phyloP scores from a whole-genome alignment of 306 rosid genomes.

The Malus domestica region ASM211411v1 NC_041790.1:9993501-9994000 shows the following conservation, averaged over 20 bases:
- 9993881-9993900: neutral
- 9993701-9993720: neutral
- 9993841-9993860: neutral
- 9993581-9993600: neutral
- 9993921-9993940: neutral
- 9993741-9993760: neutral
- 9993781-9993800: neutral
- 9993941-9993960: neutral
- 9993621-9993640: neutral
- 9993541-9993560: neutral
- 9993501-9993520: too few relatives aligned
- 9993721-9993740: neutral
- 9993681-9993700: neutral
- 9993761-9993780: neutral
- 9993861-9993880: neutral
- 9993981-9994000: neutral
- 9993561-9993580: neutral
- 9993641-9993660: slow-evolving; percentile 9
- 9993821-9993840: neutral
- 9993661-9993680: neutral
- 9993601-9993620: neutral
- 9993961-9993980: neutral
- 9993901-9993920: neutral
- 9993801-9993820: slow-evolving; percentile 1
- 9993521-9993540: neutral